Evolutionary conservation across 2,329 filamentous ascomycete species (phyloP), one percentile per base, ranked within the genome.

Genomic region (Fusarium papillatum): DNA sequence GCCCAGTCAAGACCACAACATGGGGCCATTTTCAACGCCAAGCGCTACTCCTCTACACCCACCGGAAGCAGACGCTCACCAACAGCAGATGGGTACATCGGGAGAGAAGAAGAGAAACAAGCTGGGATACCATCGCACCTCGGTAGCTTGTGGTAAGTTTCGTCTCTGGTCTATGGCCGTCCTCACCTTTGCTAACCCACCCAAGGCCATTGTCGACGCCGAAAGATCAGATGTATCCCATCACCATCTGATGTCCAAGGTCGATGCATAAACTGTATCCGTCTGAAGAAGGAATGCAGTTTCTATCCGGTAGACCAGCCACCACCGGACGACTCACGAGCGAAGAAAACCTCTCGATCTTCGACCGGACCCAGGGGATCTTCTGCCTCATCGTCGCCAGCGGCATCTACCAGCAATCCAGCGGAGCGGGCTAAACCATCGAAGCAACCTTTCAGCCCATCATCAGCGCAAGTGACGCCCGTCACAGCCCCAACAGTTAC

Each of bases 61-160:
- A 72, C 79, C 81, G 66, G 81, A 82, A 43, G 64, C 81, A 60
- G 84, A 86, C 46, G 64, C 66, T 10, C 78, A 81, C 26, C 80
- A 80, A 22, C 66, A 75, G 26, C 75, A 81, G 43, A 70, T 84
- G 66, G 82, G 82, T 29, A 79, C 84, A 36, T 77, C 85, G n/a
- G 85, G 83, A 41, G 89, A 91, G 70, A 91, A 89, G 83, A 89
- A 87, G 72, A 92, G 96, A 81, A 98, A 98, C 84, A 98, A 98
- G 85, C 89, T 98, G 72, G 96, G 96, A 46, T 98, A 98, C 83
- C 96, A 98, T 86, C 92, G 96, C 81, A 98, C 95, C 41, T 97
- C 96, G 55, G 95, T 98, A 79, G 97, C 96, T 78, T 98, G 96
- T 87, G 94, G 96, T 98, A 90, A 91, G 96, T 92, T 43, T 22